These are phyloP conservation scores for Triticum turgidum DNA, from an alignment of 176 grass and related monocot genomes.

Conservation along the genomic window DNA sequence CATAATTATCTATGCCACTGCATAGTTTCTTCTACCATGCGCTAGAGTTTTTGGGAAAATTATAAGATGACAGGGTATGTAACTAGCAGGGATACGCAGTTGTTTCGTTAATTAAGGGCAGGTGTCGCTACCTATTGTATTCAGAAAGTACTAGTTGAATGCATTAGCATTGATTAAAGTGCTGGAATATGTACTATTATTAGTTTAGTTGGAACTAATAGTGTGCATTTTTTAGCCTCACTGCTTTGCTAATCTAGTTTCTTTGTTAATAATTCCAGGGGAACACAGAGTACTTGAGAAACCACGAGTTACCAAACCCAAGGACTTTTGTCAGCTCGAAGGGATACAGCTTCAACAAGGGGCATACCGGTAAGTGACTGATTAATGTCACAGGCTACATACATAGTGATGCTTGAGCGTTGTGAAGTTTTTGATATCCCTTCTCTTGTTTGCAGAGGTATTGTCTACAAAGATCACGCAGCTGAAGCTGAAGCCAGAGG, in stretches of 20 bases:
- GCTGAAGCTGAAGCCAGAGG: slow-evolving; percentile 52
- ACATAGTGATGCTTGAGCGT: neutral
- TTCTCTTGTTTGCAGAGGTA: slow-evolving; percentile 60
- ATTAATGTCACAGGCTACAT: neutral
- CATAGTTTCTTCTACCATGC: neutral
- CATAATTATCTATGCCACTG: neutral
- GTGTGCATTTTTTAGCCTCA: neutral
- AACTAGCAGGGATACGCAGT: neutral
- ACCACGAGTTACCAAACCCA: slow-evolving; percentile 78
- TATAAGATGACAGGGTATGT: neutral
- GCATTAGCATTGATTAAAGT: neutral
- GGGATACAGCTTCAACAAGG: slow-evolving; percentile 77
- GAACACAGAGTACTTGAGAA: slow-evolving; percentile 81
- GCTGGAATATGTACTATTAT: neutral
- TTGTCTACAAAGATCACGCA: slow-evolving; percentile 73
- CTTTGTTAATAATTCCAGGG: slow-evolving; percentile 43
- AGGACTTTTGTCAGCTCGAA: slow-evolving; percentile 79
- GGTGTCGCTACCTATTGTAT: neutral
- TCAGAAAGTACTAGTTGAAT: neutral
- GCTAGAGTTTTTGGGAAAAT: neutral
- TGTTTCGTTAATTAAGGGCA: neutral
- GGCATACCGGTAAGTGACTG: slow-evolving; percentile 63
- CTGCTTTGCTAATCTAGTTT: neutral
- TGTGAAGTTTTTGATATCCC: neutral
- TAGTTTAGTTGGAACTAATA: neutral